These are phyloP conservation scores for Kwoniella mangroviensis DNA, from an alignment of 768 basidiomycete species.

Conservation along the genomic window DNA sequence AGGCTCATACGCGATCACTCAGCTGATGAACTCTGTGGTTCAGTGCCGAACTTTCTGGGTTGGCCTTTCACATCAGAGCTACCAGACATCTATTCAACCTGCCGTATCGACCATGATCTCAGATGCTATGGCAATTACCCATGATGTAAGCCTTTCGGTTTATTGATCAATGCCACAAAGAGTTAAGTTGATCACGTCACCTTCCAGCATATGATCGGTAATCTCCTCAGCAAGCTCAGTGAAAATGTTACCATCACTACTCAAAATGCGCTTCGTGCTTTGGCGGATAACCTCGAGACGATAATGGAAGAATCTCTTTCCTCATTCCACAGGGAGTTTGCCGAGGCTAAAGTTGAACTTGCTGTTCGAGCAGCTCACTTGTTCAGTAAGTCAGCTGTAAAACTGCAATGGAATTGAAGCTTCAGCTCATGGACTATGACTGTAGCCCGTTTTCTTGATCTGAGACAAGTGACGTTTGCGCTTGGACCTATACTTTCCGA, in stretches of 20 bases:
- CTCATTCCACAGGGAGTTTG: slow-evolving; percentile 24
- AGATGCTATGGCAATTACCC: slow-evolving; percentile 85
- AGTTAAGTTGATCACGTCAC: not conserved
- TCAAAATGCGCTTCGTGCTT: slow-evolving; percentile 20
- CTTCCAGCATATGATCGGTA: slow-evolving; percentile 34
- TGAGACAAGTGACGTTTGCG: slow-evolving; percentile 36
- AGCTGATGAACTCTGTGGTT: not conserved
- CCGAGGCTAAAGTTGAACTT: slow-evolving; percentile 38
- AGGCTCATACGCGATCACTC: not conserved
- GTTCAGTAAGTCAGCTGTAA: slow-evolving; percentile 31
- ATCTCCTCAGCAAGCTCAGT: slow-evolving; percentile 22
- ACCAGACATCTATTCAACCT: slow-evolving; percentile 87
- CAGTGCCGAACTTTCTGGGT: slow-evolving; percentile 81
- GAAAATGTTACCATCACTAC: slow-evolving; percentile 2
- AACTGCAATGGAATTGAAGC: no score
- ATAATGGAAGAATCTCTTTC: slow-evolving; percentile 27
- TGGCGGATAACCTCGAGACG: slow-evolving; percentile 32
- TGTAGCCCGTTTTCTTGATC: slow-evolving; percentile 39
- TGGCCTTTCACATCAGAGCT: slow-evolving; percentile 70
- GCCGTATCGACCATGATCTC: slow-evolving; percentile 87
- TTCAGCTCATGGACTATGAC: not conserved
- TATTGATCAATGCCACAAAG: not conserved
- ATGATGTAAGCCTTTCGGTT: slow-evolving; percentile 71
- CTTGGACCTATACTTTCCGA: slow-evolving; percentile 39
- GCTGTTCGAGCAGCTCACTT: slow-evolving; percentile 37